These are phyloP conservation scores for Rhododendron kiyosumense DNA, from an alignment of 148 eudicot genomes.

Conservation along the genomic window DNA sequence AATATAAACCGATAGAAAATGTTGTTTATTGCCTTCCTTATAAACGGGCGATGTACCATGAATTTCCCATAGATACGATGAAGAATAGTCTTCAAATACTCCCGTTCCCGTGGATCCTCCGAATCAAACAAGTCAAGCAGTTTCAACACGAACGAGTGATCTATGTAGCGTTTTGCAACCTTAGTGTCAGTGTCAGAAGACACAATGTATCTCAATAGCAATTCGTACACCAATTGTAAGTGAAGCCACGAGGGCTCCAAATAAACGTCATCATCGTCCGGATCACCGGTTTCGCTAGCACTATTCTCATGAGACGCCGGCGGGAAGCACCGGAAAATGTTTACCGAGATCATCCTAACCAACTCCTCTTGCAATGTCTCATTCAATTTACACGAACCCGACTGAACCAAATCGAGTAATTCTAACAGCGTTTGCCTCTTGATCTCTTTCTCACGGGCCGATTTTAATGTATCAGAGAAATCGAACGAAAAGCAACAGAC, in stretches of 20 bases:
- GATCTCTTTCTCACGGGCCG: slow-evolving; percentile 40
- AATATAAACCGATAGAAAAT: slow-evolving; percentile 46
- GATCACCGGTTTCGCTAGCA: slow-evolving; percentile 28
- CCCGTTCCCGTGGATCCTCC: slow-evolving; percentile 46
- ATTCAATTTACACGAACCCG: slow-evolving; percentile 41
- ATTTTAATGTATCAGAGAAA: slow-evolving; percentile 36
- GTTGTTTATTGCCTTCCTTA: slow-evolving; percentile 39
- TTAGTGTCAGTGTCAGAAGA: slow-evolving; percentile 45
- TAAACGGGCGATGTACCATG: slow-evolving; percentile 56
- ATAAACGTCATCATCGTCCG: slow-evolving; percentile 44
- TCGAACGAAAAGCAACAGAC: slow-evolving; percentile 34
- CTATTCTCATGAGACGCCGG: slow-evolving; percentile 38
- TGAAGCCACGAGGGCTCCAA: slow-evolving; percentile 49
- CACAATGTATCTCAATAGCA: slow-evolving; percentile 41
- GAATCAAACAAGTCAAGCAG: slow-evolving; percentile 48
- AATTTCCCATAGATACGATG: slow-evolving; percentile 50
- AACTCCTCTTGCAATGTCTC: slow-evolving; percentile 42
- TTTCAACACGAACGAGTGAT: slow-evolving; percentile 44
- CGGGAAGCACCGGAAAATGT: slow-evolving; percentile 41
- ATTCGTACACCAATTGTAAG: slow-evolving; percentile 43
- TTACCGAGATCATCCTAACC: slow-evolving; percentile 37
- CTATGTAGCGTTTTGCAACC: slow-evolving; percentile 39
- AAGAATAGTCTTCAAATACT: slow-evolving; percentile 49
- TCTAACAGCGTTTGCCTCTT: slow-evolving; percentile 44
- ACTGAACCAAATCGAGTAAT: slow-evolving; percentile 40